Percentiles rank a stretch among this genome's conserved stretches.
Evolutionary conservation across 1,139 yeast genomes (phyloP).

Genomic region (Saccharomyces hybrid): DNA sequence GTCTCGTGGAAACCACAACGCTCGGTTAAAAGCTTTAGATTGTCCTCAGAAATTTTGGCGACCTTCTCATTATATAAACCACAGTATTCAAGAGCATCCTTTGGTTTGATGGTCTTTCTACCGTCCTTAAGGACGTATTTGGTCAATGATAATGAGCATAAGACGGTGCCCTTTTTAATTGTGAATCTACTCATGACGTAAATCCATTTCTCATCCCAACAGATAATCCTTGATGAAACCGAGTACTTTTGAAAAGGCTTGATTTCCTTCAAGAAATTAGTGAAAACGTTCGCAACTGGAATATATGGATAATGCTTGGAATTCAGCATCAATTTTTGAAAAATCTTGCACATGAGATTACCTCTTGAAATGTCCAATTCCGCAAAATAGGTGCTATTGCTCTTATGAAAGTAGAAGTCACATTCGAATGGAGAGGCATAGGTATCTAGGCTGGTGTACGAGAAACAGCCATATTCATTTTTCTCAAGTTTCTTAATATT

Average conservation of each 20-base stretch:
- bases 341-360: slow-evolving; percentile 47
- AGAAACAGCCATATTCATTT: slow-evolving; percentile 34
- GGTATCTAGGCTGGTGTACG: slow-evolving; percentile 41
- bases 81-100: slow-evolving; percentile 47
- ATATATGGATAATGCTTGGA: slow-evolving; percentile 54
- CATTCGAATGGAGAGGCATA: slow-evolving; percentile 73
- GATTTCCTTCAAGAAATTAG: slow-evolving; percentile 66
- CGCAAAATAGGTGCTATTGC: slow-evolving; percentile 76
- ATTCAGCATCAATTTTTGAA: slow-evolving; percentile 45
- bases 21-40: slow-evolving; percentile 28
- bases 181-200: slow-evolving; percentile 53
- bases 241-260: slow-evolving; percentile 54
- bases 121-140: slow-evolving; percentile 76
- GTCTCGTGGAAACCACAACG: slow-evolving; percentile 29
- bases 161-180: slow-evolving; percentile 34
- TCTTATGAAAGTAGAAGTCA: slow-evolving; percentile 81
- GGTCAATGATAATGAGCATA: slow-evolving; percentile 60
- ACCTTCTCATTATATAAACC: slow-evolving; percentile 52
- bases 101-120: slow-evolving; percentile 63
- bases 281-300: slow-evolving; percentile 70
- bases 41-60: slow-evolving; percentile 36
- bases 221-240: slow-evolving; percentile 53
- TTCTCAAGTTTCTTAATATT: slow-evolving; percentile 18
- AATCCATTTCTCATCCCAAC: slow-evolving; percentile 89
- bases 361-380: slow-evolving; percentile 80